Evolutionary conservation across 805 yeast genomes (phyloP).

Genomic region (Pichia phayaonensis): DNA sequence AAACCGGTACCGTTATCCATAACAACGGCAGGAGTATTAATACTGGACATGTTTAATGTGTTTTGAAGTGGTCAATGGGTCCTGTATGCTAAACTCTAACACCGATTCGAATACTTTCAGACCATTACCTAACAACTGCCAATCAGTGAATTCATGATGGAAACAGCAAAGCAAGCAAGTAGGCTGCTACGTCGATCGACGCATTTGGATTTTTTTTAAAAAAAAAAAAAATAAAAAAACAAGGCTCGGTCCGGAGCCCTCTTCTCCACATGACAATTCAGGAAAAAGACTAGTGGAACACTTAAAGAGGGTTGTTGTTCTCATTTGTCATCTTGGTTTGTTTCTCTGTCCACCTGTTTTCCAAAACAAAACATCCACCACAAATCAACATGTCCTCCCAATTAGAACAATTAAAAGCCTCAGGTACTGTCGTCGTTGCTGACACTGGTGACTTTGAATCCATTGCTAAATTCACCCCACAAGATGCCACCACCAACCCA

Average conservation of each 20-base stretch:
- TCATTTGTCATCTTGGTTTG: neutral
- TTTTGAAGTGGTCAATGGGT: neutral
- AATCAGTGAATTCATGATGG: neutral
- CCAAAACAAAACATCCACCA: neutral
- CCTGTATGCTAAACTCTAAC: no score
- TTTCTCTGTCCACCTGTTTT: neutral
- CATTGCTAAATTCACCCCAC: slow-evolving; percentile 96
- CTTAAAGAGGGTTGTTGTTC: neutral
- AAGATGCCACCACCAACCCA: slow-evolving; percentile 99
- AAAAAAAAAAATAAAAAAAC: no score
- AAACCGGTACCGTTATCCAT: slow-evolving; percentile 98
- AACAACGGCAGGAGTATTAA: slow-evolving; percentile 87
- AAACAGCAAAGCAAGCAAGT: neutral
- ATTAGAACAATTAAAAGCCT: slow-evolving; percentile 84
- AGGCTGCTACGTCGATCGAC: neutral
- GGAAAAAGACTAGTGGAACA: no score
- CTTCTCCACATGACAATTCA: neutral
- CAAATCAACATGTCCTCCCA: slow-evolving; percentile 51
- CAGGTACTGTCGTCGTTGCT: slow-evolving; percentile 95
- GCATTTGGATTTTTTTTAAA: neutral
- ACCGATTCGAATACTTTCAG: no score
- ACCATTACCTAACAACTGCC: no score
- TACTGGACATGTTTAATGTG: slow-evolving; percentile 41
- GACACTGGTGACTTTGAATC: slow-evolving; percentile 99
- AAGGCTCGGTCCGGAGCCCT: neutral